Conservation (phyloP, 495 filamentous ascomycete species). For the Pseudomonodictys pantanalensis region DNA sequence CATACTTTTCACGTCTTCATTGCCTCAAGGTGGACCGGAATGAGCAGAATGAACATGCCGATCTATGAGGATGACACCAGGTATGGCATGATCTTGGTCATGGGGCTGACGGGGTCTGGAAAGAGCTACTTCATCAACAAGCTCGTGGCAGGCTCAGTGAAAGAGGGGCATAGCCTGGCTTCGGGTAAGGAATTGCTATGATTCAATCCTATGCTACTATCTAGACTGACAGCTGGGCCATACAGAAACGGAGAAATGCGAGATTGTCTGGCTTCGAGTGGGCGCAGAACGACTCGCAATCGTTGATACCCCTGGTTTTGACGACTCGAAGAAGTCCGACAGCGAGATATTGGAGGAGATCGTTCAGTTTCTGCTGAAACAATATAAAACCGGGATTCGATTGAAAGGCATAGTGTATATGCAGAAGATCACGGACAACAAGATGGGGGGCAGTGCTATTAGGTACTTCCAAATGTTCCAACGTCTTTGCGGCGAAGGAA, state of each 20-base stretch:
- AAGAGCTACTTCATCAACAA: constrained; percentile 44
- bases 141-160: constrained; percentile 30
- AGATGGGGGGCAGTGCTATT: constrained; percentile 35
- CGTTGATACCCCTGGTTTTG: constrained; percentile 21
- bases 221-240: no score
- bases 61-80: not conserved
- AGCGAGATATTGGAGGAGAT: constrained; percentile 45
- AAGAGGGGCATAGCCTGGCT: no score
- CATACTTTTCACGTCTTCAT: no score
- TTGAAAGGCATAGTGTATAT: constrained; percentile 45
- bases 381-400: constrained; percentile 30
- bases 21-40: no score
- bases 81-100: constrained; percentile 34
- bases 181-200: no score
- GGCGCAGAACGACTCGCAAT: constrained; percentile 21
- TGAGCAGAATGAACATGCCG: not conserved
- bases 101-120: constrained; percentile 43
- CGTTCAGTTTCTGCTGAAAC: constrained; percentile 32
- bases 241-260: no score
- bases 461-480: constrained; percentile 39
- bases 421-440: constrained; percentile 41
- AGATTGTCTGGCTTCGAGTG: no score
- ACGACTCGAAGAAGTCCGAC: constrained; percentile 8
- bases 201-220: no score
- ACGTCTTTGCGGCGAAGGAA: constrained; percentile 36